These are phyloP conservation scores for Podaxis sp. DNA, from an alignment of 768 basidiomycete genomes.

Conservation along the genomic window DNA sequence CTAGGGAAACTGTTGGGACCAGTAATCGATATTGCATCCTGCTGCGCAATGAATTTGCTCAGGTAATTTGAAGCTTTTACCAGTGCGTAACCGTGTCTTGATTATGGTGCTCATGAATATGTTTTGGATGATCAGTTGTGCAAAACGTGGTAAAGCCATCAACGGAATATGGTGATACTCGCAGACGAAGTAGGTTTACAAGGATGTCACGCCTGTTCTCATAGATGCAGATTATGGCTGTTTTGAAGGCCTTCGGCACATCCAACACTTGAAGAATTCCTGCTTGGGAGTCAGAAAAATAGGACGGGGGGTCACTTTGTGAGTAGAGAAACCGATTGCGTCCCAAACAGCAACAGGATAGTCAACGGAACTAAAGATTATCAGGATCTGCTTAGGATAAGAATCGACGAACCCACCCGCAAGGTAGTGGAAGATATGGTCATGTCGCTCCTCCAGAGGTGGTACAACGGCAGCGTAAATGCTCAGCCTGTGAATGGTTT, in stretches of 20 bases:
- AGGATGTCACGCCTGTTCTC: neutral
- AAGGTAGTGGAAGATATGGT: neutral
- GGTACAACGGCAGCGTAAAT: neutral
- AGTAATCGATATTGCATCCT: too few species aligned
- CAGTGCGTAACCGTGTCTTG: too few species aligned
- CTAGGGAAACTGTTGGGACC: too few species aligned
- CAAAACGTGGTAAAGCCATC: too few species aligned
- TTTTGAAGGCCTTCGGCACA: neutral
- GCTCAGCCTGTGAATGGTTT: neutral
- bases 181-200: neutral
- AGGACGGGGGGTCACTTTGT: neutral
- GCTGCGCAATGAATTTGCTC: too few species aligned
- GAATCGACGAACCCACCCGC: neutral
- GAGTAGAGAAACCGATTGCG: neutral
- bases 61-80: too few species aligned
- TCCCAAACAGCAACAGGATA: neutral
- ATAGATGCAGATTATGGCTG: neutral
- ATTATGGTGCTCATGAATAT: too few species aligned
- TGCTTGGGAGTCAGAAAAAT: neutral
- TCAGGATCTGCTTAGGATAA: neutral
- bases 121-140: too few species aligned
- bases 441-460: neutral
- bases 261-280: neutral
- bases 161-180: too few species aligned
- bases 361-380: neutral